These are phyloP conservation scores for Tuber brumale DNA, from an alignment of 495 filamentous ascomycete genomes.

Conservation along the genomic window DNA sequence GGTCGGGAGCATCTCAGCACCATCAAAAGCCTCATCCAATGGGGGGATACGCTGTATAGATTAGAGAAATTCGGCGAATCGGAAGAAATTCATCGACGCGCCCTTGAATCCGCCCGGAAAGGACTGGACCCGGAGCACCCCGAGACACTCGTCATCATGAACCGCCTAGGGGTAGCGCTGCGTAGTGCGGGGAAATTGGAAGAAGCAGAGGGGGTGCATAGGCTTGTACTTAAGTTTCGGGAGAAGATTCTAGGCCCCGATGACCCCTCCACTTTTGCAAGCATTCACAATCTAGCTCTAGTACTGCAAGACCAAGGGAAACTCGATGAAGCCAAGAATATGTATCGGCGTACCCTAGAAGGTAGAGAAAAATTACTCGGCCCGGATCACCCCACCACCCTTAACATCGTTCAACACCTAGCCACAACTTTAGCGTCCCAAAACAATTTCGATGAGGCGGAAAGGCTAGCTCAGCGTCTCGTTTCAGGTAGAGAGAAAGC, in stretches of 20 bases:
- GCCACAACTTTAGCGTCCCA: not conserved
- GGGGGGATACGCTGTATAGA: no score
- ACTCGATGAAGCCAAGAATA: not conserved
- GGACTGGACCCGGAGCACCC: constrained; percentile 5
- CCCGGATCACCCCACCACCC: no score
- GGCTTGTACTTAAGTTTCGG: not conserved
- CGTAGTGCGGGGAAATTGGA: not conserved
- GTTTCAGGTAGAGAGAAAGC: not conserved
- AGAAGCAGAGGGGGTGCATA: not conserved
- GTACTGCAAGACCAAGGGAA: not conserved
- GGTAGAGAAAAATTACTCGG: not conserved
- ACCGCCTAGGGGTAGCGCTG: constrained; percentile 5
- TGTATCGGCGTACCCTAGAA: not conserved
- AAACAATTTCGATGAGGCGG: constrained; percentile 30
- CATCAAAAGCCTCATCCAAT: no score
- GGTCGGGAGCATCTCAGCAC: no score
- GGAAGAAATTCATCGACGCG: no score
- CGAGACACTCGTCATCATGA: not conserved
- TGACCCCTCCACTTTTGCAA: not conserved
- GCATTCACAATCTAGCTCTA: not conserved
- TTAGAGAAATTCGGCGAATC: no score
- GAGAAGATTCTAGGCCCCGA: constrained; percentile 14
- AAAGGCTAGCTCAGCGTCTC: not conserved
- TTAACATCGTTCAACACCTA: not conserved
- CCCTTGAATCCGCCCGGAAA: constrained; percentile 5